These are phyloP conservation scores for Novymonas esmeraldas DNA, from an alignment of 208 protist genomes.

Conservation along the genomic window DNA sequence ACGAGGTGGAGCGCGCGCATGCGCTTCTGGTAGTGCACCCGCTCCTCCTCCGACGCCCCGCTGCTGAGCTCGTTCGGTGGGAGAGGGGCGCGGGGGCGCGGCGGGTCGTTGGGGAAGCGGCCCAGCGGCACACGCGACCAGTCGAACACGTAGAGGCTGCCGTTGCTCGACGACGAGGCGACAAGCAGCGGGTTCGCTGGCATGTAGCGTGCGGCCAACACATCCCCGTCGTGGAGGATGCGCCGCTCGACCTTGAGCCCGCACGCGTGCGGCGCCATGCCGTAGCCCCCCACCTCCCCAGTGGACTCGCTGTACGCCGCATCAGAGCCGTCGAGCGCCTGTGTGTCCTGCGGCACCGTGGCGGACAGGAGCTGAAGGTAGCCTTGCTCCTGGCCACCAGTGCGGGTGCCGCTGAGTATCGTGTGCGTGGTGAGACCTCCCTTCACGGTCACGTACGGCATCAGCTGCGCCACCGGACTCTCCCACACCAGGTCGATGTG, in stretches of 20 bases:
- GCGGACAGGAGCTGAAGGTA: slow-evolving; percentile 84
- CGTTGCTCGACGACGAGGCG: slow-evolving; percentile 78
- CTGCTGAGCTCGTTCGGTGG: slow-evolving; percentile 83
- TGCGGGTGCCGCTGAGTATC: slow-evolving; percentile 76
- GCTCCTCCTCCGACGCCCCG: slow-evolving; percentile 81
- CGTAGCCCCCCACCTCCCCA: slow-evolving; percentile 92
- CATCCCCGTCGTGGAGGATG: slow-evolving; percentile 88
- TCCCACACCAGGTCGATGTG: slow-evolving; percentile 92
- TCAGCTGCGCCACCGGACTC: slow-evolving; percentile 71
- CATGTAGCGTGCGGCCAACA: slow-evolving; percentile 86
- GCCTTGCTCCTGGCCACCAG: slow-evolving; percentile 81
- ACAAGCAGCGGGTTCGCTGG: slow-evolving; percentile 84
- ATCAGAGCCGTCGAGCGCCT: slow-evolving; percentile 46
- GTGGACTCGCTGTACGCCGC: slow-evolving; percentile 78
- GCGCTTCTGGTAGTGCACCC: slow-evolving; percentile 69
- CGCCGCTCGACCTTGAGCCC: slow-evolving; percentile 77
- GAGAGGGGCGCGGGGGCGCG: slow-evolving; percentile 83
- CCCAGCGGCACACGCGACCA: slow-evolving; percentile 87
- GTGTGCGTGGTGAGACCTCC: slow-evolving; percentile 68
- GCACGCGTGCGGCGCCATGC: slow-evolving; percentile 69
- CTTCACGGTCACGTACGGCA: slow-evolving; percentile 81
- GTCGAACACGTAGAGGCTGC: slow-evolving; percentile 89
- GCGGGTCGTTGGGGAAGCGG: slow-evolving; percentile 89
- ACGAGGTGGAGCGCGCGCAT: slow-evolving; percentile 79
- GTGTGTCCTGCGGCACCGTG: slow-evolving; percentile 56